These are phyloP conservation scores for Escallonia herrerae DNA, from an alignment of 129 eudicot genomes.

Conservation along the genomic window DNA sequence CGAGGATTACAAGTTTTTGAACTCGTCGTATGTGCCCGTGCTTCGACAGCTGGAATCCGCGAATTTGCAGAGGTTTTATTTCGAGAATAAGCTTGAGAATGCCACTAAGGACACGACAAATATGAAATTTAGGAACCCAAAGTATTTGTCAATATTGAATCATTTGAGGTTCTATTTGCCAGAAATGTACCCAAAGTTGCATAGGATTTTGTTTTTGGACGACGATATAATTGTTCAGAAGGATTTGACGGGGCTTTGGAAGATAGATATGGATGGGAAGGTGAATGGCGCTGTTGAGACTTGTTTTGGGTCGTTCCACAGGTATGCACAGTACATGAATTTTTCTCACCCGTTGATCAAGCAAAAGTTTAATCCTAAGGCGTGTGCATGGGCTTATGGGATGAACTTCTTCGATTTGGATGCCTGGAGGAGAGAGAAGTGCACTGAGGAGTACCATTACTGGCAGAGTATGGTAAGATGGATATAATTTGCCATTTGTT, in stretches of 20 bases:
- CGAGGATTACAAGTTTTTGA: conserved; percentile 82
- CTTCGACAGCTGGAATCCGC: conserved; percentile 78
- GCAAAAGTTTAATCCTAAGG: conserved; percentile 75
- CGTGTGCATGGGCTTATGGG: conserved; percentile 97
- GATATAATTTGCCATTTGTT: background rate
- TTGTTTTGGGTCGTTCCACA: conserved; percentile 86
- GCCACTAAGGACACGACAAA: conserved; percentile 91
- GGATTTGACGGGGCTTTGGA: conserved; percentile 90
- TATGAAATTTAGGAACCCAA: conserved; percentile 92
- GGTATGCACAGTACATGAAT: conserved; percentile 88
- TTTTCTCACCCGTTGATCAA: conserved; percentile 85
- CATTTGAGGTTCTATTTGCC: conserved; percentile 88
- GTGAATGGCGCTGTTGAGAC: conserved; percentile 95
- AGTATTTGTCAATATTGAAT: conserved; percentile 78
- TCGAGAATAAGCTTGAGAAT: conserved; percentile 82
- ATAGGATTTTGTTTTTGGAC: conserved; percentile 81
- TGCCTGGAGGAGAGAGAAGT: conserved; percentile 92
- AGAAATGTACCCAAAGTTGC: conserved; percentile 87
- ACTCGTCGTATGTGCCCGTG: conserved; percentile 87
- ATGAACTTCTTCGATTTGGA: conserved; percentile 94
- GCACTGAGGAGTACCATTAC: conserved; percentile 89
- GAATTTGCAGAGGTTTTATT: conserved; percentile 71
- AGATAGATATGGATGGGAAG: conserved; percentile 93
- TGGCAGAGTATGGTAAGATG: conserved; percentile 82
- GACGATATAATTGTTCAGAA: conserved; percentile 90